Evolutionary conservation across 129 eudicot genomes (phyloP).

Genomic region (Artemisia tridentata): DNA sequence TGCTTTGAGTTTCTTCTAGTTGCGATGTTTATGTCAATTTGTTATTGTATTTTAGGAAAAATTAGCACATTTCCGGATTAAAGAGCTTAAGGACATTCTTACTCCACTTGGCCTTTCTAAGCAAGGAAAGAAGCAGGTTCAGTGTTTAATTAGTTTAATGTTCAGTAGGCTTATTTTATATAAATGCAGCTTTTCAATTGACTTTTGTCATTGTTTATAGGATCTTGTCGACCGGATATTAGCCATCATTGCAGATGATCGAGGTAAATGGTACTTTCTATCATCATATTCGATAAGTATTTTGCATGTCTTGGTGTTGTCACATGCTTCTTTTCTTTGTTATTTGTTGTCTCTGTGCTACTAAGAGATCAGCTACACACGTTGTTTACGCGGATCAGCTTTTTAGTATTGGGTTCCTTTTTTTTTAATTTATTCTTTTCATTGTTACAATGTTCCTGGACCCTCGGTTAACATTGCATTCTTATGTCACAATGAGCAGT

Average conservation of each 20-base stretch:
- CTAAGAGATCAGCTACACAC: no score
- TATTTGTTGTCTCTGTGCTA: no score
- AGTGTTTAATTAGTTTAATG: conserved; percentile 11
- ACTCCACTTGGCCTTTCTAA: conserved; percentile 87
- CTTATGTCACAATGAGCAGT: conserved; percentile 36
- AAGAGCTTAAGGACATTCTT: conserved; percentile 95
- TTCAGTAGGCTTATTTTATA: conserved; percentile 9
- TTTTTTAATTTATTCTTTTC: background rate
- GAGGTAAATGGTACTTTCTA: conserved; percentile 50
- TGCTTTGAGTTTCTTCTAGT: conserved; percentile 1
- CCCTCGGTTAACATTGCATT: conserved; percentile 16
- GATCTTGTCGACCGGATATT: conserved; percentile 92
- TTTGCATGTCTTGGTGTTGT: conserved; percentile 10
- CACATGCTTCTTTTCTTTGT: conserved; percentile 11
- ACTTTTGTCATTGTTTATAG: conserved; percentile 40
- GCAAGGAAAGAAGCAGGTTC: conserved; percentile 99
- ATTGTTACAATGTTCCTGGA: background rate
- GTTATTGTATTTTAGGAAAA: conserved; percentile 56
- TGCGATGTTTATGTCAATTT: background rate
- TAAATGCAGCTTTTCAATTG: conserved; percentile 14
- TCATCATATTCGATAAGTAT: conserved; percentile 9
- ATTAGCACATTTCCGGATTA: conserved; percentile 82
- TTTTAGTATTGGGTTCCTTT: background rate
- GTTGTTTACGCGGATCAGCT: no score
- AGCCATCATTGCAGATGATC: conserved; percentile 72